phyloP scores from a whole-genome alignment of 2,329 filamentous ascomycete genomes.

The Cladosporium sp. region DNA sequence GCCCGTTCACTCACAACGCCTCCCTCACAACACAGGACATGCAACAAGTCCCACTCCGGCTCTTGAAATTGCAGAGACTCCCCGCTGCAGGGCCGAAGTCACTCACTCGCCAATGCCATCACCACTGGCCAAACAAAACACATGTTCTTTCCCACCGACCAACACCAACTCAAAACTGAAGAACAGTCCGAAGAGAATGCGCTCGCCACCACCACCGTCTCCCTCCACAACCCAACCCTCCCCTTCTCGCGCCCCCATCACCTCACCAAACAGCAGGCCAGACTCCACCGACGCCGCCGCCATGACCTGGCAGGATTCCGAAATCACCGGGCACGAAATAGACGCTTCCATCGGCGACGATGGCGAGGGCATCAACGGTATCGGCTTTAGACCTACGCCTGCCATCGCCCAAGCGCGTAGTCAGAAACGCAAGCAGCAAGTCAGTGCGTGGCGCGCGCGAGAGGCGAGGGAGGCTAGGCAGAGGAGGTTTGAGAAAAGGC shows the following conservation, averaged over 20 bases:
- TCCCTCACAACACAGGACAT: not conserved
- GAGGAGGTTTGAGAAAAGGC: conserved; percentile 44
- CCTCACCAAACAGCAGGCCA: conserved; percentile 1
- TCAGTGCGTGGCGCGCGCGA: conserved; percentile 55
- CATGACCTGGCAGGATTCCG: conserved; percentile 54
- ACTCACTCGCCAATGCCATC: conserved; percentile 16
- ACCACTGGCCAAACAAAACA: conserved; percentile 10
- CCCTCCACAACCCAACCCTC: not conserved
- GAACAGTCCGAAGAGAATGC: conserved; percentile 8
- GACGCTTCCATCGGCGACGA: conserved; percentile 55
- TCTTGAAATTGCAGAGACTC: conserved; percentile 19
- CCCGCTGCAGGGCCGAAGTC: conserved; percentile 15
- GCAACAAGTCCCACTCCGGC: not conserved
- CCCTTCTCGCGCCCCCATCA: not conserved
- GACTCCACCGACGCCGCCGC: conserved; percentile 18
- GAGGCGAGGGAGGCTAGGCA: conserved; percentile 57
- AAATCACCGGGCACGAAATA: conserved; percentile 56
- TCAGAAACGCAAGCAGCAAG: conserved; percentile 53
- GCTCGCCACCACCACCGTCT: conserved; percentile 10
- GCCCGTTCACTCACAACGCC: not conserved
- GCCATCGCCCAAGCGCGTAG: conserved; percentile 53
- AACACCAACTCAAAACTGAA: not conserved
- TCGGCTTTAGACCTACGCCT: conserved; percentile 59
- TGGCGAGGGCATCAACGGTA: conserved; percentile 59
- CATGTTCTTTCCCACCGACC: conserved; percentile 3